Evolutionary conservation across 192 early-diverging fungal species (phyloP).

Genomic region (Phycomyces blakesleeanus): DNA sequence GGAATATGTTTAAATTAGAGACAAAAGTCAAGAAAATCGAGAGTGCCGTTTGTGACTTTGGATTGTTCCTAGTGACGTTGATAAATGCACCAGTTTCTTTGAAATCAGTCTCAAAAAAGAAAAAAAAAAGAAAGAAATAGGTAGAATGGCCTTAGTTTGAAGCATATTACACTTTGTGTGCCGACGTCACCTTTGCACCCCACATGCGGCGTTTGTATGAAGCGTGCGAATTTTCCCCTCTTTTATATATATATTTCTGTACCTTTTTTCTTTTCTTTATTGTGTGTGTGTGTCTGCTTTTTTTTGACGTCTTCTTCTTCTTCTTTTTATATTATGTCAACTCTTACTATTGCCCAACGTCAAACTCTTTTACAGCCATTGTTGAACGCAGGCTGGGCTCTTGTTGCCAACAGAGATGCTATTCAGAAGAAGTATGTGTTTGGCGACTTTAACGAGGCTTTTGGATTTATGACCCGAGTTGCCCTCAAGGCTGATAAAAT

Average conservation of each 20-base stretch:
- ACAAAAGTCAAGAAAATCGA: too few species aligned
- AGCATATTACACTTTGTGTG: not conserved
- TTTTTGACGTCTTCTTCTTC: too few species aligned
- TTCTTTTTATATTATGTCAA: constrained; percentile 22
- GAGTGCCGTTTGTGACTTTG: too few species aligned
- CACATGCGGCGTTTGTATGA: too few species aligned
- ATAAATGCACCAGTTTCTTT: too few species aligned
- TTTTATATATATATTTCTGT: too few species aligned
- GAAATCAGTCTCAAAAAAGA: not conserved
- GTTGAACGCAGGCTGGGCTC: constrained; percentile 51
- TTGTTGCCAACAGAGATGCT: constrained; percentile 64
- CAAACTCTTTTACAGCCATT: constrained; percentile 30
- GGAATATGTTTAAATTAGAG: too few species aligned
- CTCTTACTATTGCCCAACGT: constrained; percentile 41
- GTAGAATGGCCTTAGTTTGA: not conserved
- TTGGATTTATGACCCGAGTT: constrained; percentile 92
- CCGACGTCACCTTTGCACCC: too few species aligned
- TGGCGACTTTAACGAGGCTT: constrained; percentile 82
- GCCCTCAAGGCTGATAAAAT: constrained; percentile 87
- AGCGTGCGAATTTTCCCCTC: too few species aligned
- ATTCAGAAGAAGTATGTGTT: constrained; percentile 77
- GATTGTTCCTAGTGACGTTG: too few species aligned
- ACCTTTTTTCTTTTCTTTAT: too few species aligned
- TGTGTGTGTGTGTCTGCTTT: too few species aligned
- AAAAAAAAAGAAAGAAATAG: not conserved